A percentile compares a stretch with the other conserved stretches of the same genome.
These are phyloP conservation scores for Podila horticola DNA, from an alignment of 192 early-diverging fungal species.

Conservation along the genomic window DNA sequence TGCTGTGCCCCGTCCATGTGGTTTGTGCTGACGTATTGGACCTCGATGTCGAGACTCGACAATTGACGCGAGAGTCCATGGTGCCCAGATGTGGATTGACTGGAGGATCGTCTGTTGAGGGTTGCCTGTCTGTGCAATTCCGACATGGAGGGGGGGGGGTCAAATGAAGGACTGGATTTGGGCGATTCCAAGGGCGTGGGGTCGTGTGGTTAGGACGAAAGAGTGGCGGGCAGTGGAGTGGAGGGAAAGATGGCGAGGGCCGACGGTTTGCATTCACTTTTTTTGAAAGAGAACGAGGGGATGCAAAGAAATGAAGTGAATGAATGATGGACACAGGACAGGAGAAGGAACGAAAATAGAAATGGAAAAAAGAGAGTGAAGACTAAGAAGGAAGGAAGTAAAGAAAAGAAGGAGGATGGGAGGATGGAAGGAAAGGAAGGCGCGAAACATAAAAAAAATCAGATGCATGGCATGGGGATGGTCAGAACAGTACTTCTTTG, in stretches of 20 bases:
- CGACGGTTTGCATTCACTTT: background rate
- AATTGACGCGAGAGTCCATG: background rate
- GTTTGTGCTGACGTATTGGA: slow-evolving; percentile 8
- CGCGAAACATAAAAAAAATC: background rate
- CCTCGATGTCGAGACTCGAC: slow-evolving; percentile 4
- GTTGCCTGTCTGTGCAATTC: slow-evolving; percentile 1
- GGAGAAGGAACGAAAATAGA: background rate
- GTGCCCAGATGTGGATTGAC: slow-evolving; percentile 1
- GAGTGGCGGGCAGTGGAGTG: too few species aligned
- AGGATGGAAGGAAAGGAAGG: slow-evolving; percentile 8
- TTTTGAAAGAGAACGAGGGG: background rate
- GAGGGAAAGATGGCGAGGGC: background rate
- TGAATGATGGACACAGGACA: background rate
- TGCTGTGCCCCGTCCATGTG: too few species aligned
- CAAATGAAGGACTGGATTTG: background rate
- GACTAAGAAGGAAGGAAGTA: background rate
- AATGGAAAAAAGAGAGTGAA: background rate
- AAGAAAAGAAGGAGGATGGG: background rate
- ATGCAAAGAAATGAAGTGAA: background rate
- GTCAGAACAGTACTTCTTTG: too few species aligned
- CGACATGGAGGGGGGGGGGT: background rate
- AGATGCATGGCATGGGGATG: too few species aligned
- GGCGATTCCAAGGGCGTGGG: background rate
- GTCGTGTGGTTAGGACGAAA: background rate
- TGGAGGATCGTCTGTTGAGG: slow-evolving; percentile 18